Conservation (phyloP, 208 protist genomes). For the Angomonas deanei region DNA sequence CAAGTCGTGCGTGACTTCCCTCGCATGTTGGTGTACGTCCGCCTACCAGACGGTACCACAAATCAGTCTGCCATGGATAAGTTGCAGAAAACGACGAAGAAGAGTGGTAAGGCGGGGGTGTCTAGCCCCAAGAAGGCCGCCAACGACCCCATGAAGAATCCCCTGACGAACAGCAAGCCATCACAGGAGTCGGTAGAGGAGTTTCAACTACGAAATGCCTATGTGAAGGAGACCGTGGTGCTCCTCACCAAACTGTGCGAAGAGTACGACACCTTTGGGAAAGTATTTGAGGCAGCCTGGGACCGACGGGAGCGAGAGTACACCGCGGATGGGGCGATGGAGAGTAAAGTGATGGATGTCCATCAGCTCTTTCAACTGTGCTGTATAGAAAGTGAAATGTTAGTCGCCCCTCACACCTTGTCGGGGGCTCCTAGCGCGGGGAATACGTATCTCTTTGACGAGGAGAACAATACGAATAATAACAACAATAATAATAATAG, state of each 20-base stretch:
- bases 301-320: constrained; percentile 3
- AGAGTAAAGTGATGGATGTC: constrained; percentile 16
- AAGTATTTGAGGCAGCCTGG: constrained; percentile 26
- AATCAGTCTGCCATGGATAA: not conserved
- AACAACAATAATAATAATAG: constrained; percentile 5
- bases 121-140: not conserved
- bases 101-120: not conserved
- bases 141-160: not conserved
- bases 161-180: not conserved
- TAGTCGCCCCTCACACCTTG: constrained; percentile 9
- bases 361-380: constrained; percentile 33
- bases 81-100: not conserved
- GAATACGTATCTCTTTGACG: not conserved
- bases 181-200: constrained; percentile 7
- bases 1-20: constrained; percentile 79
- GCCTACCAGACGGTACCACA: not conserved
- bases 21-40: constrained; percentile 52
- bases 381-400: constrained; percentile 46
- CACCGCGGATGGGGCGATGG: not conserved
- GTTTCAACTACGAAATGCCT: constrained; percentile 23
- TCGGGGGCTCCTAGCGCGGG: not conserved
- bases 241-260: constrained; percentile 47
- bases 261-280: constrained; percentile 35
- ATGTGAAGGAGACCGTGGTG: constrained; percentile 25
- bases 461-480: not conserved